Percentiles rank a stretch among this genome's conserved stretches.
Evolutionary conservation across 2,329 filamentous ascomycete genomes (phyloP).

Genomic region (Coccinonectria pachysandricola): DNA sequence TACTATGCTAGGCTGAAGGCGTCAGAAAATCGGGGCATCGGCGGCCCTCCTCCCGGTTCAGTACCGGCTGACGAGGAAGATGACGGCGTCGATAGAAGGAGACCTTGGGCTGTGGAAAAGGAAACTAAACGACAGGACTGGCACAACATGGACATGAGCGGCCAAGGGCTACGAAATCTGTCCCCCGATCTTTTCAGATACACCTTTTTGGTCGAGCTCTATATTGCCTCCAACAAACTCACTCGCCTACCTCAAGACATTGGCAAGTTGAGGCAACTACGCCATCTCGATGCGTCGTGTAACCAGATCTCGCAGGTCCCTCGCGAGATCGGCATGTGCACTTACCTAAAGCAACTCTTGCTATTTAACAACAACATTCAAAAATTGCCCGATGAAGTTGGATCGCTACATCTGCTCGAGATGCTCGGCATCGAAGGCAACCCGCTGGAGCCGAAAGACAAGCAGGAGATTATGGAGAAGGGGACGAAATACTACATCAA

Average conservation of each 20-base stretch:
- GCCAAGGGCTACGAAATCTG: conserved; percentile 83
- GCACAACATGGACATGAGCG: conserved; percentile 88
- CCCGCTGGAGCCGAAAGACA: conserved; percentile 64
- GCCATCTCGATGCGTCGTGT: conserved; percentile 76
- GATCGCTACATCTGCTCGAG: conserved; percentile 79
- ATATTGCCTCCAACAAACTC: conserved; percentile 88
- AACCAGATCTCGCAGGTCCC: conserved; percentile 78
- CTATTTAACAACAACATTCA: conserved; percentile 86
- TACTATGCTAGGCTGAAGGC: conserved; percentile 66
- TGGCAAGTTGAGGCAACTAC: conserved; percentile 70
- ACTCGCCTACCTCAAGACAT: conserved; percentile 69
- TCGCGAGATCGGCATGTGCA: conserved; percentile 92
- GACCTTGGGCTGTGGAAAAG: conserved; percentile 56
- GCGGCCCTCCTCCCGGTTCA: conserved; percentile 40
- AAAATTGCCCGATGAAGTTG: conserved; percentile 74
- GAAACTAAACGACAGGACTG: conserved; percentile 68
- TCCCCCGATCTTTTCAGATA: conserved; percentile 76
- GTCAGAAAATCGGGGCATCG: conserved; percentile 57
- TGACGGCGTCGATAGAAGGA: conserved; percentile 45
- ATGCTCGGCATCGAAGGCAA: conserved; percentile 90
- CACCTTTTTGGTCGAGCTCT: conserved; percentile 80
- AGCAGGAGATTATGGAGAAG: conserved; percentile 74
- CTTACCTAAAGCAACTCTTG: conserved; percentile 73
- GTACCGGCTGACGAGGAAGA: conserved; percentile 40
- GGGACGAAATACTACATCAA: conserved; percentile 80